Base-by-base conservation (phyloP, 805 yeast species). In the Yamadazyma sp. region DNA sequence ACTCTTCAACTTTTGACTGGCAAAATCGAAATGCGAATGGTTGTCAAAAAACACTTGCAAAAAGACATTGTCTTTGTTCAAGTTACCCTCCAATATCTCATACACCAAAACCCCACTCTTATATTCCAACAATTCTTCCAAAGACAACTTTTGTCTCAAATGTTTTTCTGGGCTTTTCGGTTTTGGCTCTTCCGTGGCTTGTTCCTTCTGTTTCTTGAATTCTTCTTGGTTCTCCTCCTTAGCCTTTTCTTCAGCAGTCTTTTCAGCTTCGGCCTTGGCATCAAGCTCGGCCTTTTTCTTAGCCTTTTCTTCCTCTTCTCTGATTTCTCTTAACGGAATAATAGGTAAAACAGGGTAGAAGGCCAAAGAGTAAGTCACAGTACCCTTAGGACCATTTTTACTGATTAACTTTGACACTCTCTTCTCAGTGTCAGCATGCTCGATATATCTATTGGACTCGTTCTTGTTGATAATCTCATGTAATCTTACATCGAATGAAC, bases 341-440 rank as follows among this genome's bases (percentile, higher is more conserved):
- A 90, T 83, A 6, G 90, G 87, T 37, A 84, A 59, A 9, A 82
- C 64, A 21, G 99, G 99, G 64, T 79, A 90, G 70, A 91, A 93
- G 2, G 95, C 77, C 39, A 85, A 65, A 4, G 78, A 71, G 59
- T 87, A 93, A 4, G 78, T 73, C 22, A 93, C 69, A 16, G 73
- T 62, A 57, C 99, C 99, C 67, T 83, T 84, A 21, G 93, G 78
- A n/a, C 91, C 88, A 52, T 80, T 84, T 58, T 78, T 83, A 53
- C 77, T 77, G 30, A 84, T 77, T 47, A 93, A 68, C 47, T 77
- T 76, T 35, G 82, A 82, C 3, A 70, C 70, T 50, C 82, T 75
- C 43, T 73, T 64, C 37, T 77, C 76, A 7, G 73, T 67, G 45
- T 80, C 81, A 27, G 75, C 62, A 40, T 75, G 64, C 50, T 80